These are phyloP conservation scores for Triticum aestivum DNA, from an alignment of 176 grass and related monocot species.

Conservation along the genomic window DNA sequence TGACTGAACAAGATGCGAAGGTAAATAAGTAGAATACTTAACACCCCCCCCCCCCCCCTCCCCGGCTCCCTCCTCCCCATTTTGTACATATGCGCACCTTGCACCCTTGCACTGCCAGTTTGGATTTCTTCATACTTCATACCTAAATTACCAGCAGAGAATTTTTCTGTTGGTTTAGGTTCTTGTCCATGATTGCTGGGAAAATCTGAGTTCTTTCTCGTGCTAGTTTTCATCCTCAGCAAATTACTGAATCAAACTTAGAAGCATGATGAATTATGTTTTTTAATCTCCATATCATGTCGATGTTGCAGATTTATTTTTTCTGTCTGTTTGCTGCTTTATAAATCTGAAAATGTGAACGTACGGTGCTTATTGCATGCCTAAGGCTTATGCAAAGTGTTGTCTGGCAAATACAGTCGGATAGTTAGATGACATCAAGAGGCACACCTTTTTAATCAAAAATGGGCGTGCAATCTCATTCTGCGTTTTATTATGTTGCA, in stretches of 20 bases:
- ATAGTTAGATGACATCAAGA: neutral
- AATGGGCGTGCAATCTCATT: neutral
- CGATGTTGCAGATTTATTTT: neutral
- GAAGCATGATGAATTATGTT: neutral
- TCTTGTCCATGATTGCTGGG: neutral
- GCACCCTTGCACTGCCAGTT: neutral
- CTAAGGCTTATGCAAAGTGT: neutral
- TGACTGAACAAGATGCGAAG: constrained; percentile 70
- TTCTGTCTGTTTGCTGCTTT: neutral
- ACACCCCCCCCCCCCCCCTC: neutral
- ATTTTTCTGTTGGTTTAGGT: constrained; percentile 17
- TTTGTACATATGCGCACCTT: neutral
- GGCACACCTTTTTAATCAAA: neutral
- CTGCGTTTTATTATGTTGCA: constrained; percentile 38
- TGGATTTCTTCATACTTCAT: neutral
- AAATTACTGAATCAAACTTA: neutral
- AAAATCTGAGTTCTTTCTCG: constrained; percentile 24
- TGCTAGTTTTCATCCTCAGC: constrained; percentile 18
- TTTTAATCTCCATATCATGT: neutral
- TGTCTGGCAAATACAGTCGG: neutral
- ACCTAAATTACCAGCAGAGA: neutral
- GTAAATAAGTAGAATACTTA: constrained; percentile 29
- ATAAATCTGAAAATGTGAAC: constrained; percentile 8
- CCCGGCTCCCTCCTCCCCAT: neutral
- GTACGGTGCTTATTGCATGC: neutral